A percentile compares a stretch with the other conserved stretches of the same genome.
phyloP scores from a whole-genome alignment of 331 rosid species.

The Saraca asoca region DNA sequence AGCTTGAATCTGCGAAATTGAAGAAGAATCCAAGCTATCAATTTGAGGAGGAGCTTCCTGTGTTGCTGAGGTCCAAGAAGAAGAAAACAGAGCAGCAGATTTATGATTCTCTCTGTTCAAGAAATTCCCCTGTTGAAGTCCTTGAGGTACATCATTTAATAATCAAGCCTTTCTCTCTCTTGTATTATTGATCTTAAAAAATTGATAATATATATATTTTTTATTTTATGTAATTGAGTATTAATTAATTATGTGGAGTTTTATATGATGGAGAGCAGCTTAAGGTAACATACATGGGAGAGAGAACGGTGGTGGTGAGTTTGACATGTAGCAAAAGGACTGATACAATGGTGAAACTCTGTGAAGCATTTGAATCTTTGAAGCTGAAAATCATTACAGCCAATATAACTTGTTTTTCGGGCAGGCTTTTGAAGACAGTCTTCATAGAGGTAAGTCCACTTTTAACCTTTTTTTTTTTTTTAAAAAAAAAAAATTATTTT shows the following conservation, averaged over 20 bases:
- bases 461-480: not conserved
- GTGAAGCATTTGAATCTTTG: conserved; percentile 84
- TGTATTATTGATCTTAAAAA: conserved; percentile 32
- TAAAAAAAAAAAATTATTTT: not conserved
- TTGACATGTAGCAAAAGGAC: conserved; percentile 78
- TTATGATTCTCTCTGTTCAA: conserved; percentile 47
- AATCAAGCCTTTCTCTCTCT: conserved; percentile 4
- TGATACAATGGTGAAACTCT: conserved; percentile 86
- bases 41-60: conserved; percentile 57
- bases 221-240: not conserved
- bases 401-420: conserved; percentile 65
- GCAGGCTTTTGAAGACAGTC: conserved; percentile 74
- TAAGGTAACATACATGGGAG: conserved; percentile 72
- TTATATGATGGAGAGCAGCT: conserved; percentile 50
- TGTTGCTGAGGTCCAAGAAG: conserved; percentile 72
- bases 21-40: conserved; percentile 43
- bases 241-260: not conserved
- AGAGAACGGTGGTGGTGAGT: conserved; percentile 72
- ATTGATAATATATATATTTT: not conserved
- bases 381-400: conserved; percentile 81
- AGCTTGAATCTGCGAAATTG: conserved; percentile 65
- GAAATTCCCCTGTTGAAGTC: conserved; percentile 63
- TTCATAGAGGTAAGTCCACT: conserved; percentile 70
- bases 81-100: conserved; percentile 53
- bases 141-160: conserved; percentile 52